Conservation (phyloP, 108 stramenopile genomes). For the Mediolabrus comicus region DNA sequence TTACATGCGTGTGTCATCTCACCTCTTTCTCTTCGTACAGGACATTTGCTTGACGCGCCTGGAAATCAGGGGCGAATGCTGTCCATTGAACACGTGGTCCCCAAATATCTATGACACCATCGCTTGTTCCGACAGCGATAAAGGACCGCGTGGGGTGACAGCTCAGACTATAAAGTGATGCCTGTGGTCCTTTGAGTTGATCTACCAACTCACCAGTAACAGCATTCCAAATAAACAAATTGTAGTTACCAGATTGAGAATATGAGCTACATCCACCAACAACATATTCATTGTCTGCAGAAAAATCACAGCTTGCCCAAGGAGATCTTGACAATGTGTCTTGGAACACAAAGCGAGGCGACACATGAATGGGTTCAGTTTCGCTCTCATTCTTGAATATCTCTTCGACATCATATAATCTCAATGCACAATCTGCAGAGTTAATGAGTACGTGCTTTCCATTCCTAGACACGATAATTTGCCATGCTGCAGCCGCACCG, state of each 20-base stretch:
- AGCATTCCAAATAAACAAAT: constrained; percentile 73
- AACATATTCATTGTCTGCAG: constrained; percentile 77
- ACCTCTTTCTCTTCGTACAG: constrained; percentile 75
- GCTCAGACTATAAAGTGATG: constrained; percentile 56
- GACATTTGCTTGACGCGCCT: constrained; percentile 73
- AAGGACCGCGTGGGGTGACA: constrained; percentile 86
- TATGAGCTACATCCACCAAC: constrained; percentile 61
- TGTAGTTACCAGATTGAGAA: constrained; percentile 51
- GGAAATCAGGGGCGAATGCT: constrained; percentile 85
- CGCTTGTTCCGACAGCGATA: constrained; percentile 75
- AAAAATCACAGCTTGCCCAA: constrained; percentile 72
- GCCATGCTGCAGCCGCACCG: constrained; percentile 57
- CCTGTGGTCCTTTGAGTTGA: constrained; percentile 69
- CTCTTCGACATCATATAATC: constrained; percentile 62
- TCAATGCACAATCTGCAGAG: constrained; percentile 68
- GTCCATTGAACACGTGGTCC: constrained; percentile 75
- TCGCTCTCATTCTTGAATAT: constrained; percentile 33
- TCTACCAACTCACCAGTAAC: constrained; percentile 75
- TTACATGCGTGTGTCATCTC: too few relatives aligned
- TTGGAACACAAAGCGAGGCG: constrained; percentile 63
- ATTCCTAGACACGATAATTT: constrained; percentile 65
- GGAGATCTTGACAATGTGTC: constrained; percentile 68
- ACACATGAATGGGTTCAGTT: constrained; percentile 14
- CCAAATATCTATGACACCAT: constrained; percentile 83
- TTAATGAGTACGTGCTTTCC: constrained; percentile 65